A percentile compares a stretch with the other conserved stretches of the same genome.
Conservation (phyloP, 371 early-diverging fungal genomes). For the Lichtheimia ramosa region DNA sequence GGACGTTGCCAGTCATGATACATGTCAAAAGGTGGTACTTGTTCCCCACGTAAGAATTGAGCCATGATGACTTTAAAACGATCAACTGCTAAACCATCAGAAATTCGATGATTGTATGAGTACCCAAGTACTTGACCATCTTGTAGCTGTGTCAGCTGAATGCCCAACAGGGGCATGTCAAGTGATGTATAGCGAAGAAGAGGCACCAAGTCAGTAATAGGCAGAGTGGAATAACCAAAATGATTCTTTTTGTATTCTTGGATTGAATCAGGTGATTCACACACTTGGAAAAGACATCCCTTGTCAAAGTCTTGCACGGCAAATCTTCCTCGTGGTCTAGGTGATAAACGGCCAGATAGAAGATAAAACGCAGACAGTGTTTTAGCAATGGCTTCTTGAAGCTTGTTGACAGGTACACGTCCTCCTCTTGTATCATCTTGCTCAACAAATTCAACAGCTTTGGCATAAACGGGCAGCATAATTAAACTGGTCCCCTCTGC, state of each 20-base stretch:
- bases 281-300: neutral
- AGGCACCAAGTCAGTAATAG: neutral
- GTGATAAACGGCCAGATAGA: neutral
- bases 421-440: neutral
- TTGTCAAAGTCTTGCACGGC: neutral
- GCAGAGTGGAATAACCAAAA: neutral
- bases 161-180: neutral
- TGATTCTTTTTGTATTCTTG: neutral
- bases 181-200: neutral
- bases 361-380: neutral
- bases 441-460: neutral
- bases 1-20: neutral
- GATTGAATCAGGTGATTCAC: neutral
- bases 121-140: neutral
- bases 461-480: neutral
- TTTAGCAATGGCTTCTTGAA: neutral
- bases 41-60: neutral
- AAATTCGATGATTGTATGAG: neutral
- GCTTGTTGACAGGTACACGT: neutral
- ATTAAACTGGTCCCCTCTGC: neutral
- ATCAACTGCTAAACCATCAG: neutral
- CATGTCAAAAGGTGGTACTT: neutral
- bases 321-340: neutral
- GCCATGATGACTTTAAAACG: neutral
- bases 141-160: neutral